These are phyloP conservation scores for Venturia asperata DNA, from an alignment of 2,329 filamentous ascomycete species.

Conservation along the genomic window DNA sequence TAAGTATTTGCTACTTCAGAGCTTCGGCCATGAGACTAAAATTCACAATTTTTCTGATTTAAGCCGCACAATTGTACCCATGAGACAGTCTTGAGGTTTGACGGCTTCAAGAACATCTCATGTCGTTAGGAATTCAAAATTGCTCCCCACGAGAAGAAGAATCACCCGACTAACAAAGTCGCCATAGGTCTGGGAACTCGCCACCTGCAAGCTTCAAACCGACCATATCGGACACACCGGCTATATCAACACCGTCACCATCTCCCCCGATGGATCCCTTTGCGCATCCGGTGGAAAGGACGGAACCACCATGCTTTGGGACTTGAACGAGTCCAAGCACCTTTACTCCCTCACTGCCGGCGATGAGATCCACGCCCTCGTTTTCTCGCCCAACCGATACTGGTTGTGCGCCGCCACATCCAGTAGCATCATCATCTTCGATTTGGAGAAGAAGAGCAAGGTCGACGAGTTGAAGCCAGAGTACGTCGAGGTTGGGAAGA, in stretches of 20 bases:
- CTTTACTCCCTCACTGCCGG: conserved; percentile 99
- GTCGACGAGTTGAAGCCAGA: conserved; percentile 99
- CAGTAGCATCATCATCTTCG: conserved; percentile 99
- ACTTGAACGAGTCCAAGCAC: conserved; percentile 99
- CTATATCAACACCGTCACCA: conserved; percentile 99
- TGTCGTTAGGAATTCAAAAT: background rate
- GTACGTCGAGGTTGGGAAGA: conserved; percentile 93
- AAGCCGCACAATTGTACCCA: conserved; percentile 23
- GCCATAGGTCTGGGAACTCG: conserved; percentile 93
- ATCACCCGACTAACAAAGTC: background rate
- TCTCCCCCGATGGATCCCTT: conserved; percentile 97
- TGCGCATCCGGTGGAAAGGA: conserved; percentile 99
- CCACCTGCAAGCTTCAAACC: conserved; percentile 98
- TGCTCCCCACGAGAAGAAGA: background rate
- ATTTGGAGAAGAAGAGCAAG: conserved; percentile 99
- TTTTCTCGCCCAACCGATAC: conserved; percentile 99
- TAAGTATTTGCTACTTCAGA: conserved; percentile 99
- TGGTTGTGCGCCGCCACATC: conserved; percentile 98
- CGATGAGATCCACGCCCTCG: conserved; percentile 99
- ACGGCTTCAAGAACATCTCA: background rate
- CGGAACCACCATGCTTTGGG: conserved; percentile 99
- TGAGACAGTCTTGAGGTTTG: background rate
- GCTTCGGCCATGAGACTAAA: conserved; percentile 97
- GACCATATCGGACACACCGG: conserved; percentile 99
- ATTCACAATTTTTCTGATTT: conserved; percentile 80